Conservation (phyloP, 2,329 filamentous ascomycete genomes). For the Penicillium nordicum region DNA sequence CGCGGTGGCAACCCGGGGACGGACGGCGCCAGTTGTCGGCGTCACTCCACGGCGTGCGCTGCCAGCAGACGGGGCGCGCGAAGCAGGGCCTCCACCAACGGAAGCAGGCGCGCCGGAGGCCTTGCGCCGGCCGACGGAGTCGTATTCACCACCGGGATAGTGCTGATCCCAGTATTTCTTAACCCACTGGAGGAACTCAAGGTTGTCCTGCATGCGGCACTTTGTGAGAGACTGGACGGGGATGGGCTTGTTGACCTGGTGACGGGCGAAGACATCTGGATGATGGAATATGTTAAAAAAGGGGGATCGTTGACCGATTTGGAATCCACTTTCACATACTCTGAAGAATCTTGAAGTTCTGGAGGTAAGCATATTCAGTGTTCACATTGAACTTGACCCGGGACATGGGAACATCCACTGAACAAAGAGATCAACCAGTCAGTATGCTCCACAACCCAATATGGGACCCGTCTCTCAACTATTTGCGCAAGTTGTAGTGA, state of each 20-base stretch:
- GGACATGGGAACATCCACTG: slow-evolving; percentile 86
- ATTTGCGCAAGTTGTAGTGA: not conserved
- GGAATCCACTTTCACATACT: slow-evolving; percentile 56
- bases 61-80: slow-evolving; percentile 45
- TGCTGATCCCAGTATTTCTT: slow-evolving; percentile 98
- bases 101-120: slow-evolving; percentile 64
- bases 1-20: slow-evolving; percentile 46
- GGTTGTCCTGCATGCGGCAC: slow-evolving; percentile 99
- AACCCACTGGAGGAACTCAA: slow-evolving; percentile 96
- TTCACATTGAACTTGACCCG: slow-evolving; percentile 98
- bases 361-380: slow-evolving; percentile 92
- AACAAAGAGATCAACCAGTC: slow-evolving; percentile 15
- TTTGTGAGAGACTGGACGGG: slow-evolving; percentile 87
- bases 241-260: slow-evolving; percentile 84
- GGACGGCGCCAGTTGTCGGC: slow-evolving; percentile 54
- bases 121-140: slow-evolving; percentile 81
- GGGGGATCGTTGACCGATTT: not conserved
- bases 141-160: slow-evolving; percentile 95
- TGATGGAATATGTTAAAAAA: slow-evolving; percentile 10
- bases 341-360: slow-evolving; percentile 97
- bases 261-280: slow-evolving; percentile 72
- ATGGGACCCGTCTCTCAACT: not conserved
- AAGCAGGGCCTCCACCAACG: slow-evolving; percentile 28
- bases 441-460: not conserved
- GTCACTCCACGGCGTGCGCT: slow-evolving; percentile 59